Evolutionary conservation across 169 alveolate species (phyloP).

Genomic region (Cryptosporidium ryanae): DNA sequence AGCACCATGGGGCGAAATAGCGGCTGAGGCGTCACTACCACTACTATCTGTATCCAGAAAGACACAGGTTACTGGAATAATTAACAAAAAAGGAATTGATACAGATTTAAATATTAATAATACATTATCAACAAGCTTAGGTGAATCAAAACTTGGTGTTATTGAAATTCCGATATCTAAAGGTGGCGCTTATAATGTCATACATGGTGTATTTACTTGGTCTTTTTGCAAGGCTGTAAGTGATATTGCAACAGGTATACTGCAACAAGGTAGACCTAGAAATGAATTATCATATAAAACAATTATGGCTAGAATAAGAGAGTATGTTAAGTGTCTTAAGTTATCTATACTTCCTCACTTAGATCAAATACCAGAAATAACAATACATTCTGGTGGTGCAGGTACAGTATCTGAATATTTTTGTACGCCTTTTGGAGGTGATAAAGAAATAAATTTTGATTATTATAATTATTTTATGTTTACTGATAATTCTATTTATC

Average conservation of each 20-base stretch:
- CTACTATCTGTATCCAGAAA: constrained; percentile 75
- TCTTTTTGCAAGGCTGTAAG: constrained; percentile 78
- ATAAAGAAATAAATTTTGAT: constrained; percentile 20
- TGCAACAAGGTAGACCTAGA: constrained; percentile 80
- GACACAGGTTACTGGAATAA: constrained; percentile 23
- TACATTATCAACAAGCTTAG: not conserved
- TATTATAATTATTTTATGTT: constrained; percentile 37
- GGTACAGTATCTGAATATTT: constrained; percentile 82
- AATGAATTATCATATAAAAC: constrained; percentile 79
- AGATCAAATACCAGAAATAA: constrained; percentile 83
- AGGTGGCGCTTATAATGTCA: constrained; percentile 79
- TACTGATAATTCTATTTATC: constrained; percentile 20
- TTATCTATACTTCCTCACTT: constrained; percentile 80
- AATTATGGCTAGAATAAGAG: constrained; percentile 80
- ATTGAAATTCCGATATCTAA: constrained; percentile 51
- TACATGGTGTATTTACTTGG: constrained; percentile 89
- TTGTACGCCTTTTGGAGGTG: constrained; percentile 77
- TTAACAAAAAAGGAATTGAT: too few relatives aligned
- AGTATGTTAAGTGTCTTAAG: constrained; percentile 81
- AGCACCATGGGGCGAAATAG: constrained; percentile 85
- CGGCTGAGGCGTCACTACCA: constrained; percentile 86
- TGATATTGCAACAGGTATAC: constrained; percentile 80
- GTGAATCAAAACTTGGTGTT: constrained; percentile 30
- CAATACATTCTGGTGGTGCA: constrained; percentile 85
- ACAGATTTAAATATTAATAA: not conserved